Evolutionary conservation across 2,329 filamentous ascomycete species (phyloP).

Genomic region (Triangularia setosa): DNA sequence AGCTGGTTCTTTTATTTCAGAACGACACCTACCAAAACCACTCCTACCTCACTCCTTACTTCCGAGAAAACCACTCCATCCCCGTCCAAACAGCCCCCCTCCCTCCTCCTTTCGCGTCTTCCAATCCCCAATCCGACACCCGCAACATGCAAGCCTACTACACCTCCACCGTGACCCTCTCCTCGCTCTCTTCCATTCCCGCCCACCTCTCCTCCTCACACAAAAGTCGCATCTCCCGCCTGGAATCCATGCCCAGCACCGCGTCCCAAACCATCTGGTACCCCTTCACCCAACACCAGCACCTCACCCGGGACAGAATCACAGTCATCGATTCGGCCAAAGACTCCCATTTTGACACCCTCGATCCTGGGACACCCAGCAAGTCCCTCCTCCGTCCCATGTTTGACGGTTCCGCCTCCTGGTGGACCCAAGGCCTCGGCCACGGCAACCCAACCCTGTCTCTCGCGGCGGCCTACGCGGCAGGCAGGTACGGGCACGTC

Average conservation of each 20-base stretch:
- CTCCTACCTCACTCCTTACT: slow-evolving; percentile 64
- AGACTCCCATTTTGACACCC: slow-evolving; percentile 72
- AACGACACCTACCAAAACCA: slow-evolving; percentile 65
- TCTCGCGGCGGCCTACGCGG: slow-evolving; percentile 73
- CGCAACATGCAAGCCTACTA: slow-evolving; percentile 64
- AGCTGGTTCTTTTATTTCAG: slow-evolving; percentile 65
- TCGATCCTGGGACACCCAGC: slow-evolving; percentile 18
- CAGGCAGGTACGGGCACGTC: slow-evolving; percentile 80
- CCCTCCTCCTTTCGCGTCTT: slow-evolving; percentile 46
- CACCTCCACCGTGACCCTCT: neutral
- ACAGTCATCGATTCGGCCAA: slow-evolving; percentile 75
- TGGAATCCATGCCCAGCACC: slow-evolving; percentile 58
- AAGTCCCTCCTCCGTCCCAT: slow-evolving; percentile 51
- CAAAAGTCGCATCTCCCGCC: slow-evolving; percentile 48
- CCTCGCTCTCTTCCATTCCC: slow-evolving; percentile 35
- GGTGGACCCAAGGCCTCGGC: slow-evolving; percentile 88
- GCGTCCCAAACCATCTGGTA: slow-evolving; percentile 74
- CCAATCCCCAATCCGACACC: slow-evolving; percentile 48
- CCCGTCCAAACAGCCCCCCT: slow-evolving; percentile 52
- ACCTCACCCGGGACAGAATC: slow-evolving; percentile 59
- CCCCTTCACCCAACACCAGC: slow-evolving; percentile 77
- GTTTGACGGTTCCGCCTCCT: slow-evolving; percentile 81
- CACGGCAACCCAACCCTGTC: slow-evolving; percentile 71
- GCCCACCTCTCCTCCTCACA: slow-evolving; percentile 52
- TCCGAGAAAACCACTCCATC: slow-evolving; percentile 55